phyloP scores from a whole-genome alignment of 371 early-diverging fungal species.

The Mucor saturninus region DNA sequence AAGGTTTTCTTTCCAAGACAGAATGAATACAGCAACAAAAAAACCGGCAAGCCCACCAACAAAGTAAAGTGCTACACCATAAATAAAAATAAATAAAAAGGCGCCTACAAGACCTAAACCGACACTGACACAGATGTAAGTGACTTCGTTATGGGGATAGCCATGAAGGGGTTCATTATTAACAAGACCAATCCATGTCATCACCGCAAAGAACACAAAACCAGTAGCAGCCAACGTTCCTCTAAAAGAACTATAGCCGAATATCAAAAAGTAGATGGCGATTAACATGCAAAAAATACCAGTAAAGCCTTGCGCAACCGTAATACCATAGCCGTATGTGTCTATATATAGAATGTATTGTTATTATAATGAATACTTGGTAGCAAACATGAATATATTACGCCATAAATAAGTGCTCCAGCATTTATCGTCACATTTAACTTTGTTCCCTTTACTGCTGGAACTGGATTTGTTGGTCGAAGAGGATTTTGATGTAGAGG shows the following conservation, averaged over 20 bases:
- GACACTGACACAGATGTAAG: slow-evolving; percentile 30
- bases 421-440: slow-evolving; percentile 30
- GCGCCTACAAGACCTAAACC: slow-evolving; percentile 39
- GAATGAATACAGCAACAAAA: slow-evolving; percentile 51
- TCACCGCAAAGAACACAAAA: slow-evolving; percentile 44
- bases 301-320: slow-evolving; percentile 38
- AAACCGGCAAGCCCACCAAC: slow-evolving; percentile 50
- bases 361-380: background rate
- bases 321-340: slow-evolving; percentile 41
- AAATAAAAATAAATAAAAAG: slow-evolving; percentile 33
- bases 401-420: slow-evolving; percentile 40
- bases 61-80: slow-evolving; percentile 38
- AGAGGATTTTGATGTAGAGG: background rate
- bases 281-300: slow-evolving; percentile 39
- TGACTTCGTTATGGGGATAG: slow-evolving; percentile 34
- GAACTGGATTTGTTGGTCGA: slow-evolving; percentile 10
- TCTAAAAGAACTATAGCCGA: slow-evolving; percentile 41
- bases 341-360: slow-evolving; percentile 18
- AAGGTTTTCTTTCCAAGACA: slow-evolving; percentile 53
- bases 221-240: slow-evolving; percentile 41
- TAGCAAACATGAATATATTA: slow-evolving; percentile 8
- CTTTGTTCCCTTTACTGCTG: slow-evolving; percentile 3
- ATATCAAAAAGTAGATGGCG: slow-evolving; percentile 38
- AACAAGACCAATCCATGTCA: slow-evolving; percentile 48
- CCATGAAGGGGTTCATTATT: slow-evolving; percentile 44